These are phyloP conservation scores for Martiniozyma asiatica DNA, from an alignment of 1,139 yeast species.

Conservation along the genomic window DNA sequence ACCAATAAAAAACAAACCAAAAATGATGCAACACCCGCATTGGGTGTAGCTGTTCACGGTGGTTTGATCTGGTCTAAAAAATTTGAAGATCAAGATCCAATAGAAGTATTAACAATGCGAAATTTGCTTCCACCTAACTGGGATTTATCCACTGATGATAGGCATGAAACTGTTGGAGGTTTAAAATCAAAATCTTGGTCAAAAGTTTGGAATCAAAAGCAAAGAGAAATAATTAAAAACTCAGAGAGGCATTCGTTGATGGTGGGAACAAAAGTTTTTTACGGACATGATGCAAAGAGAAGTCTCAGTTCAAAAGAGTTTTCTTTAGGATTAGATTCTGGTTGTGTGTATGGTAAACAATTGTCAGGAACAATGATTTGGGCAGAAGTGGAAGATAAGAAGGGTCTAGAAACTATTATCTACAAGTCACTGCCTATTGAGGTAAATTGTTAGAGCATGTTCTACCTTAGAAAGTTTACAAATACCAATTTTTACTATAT, in stretches of 20 bases:
- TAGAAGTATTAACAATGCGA: slow-evolving; percentile 51
- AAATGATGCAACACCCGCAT: slow-evolving; percentile 19
- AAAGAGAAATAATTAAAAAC: slow-evolving; percentile 15
- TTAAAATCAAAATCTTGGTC: slow-evolving; percentile 62
- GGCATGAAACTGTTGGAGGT: slow-evolving; percentile 34
- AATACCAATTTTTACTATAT: background rate
- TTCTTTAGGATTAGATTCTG: slow-evolving; percentile 72
- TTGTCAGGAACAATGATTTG: slow-evolving; percentile 54
- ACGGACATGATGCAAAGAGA: slow-evolving; percentile 81
- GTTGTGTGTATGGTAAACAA: slow-evolving; percentile 66
- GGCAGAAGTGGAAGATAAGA: slow-evolving; percentile 14
- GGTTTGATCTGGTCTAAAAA: slow-evolving; percentile 55
- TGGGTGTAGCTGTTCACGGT: slow-evolving; percentile 68
- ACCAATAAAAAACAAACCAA: slow-evolving; percentile 14
- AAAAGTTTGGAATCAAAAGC: slow-evolving; percentile 43
- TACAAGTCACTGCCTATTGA: slow-evolving; percentile 11
- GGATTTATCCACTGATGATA: slow-evolving; percentile 41
- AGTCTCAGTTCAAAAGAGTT: slow-evolving; percentile 58
- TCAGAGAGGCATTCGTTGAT: slow-evolving; percentile 9
- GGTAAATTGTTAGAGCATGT: slow-evolving; percentile 15
- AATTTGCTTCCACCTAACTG: slow-evolving; percentile 46
- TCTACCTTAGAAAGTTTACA: too few relatives aligned
- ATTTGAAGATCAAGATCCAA: slow-evolving; percentile 49
- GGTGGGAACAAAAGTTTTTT: slow-evolving; percentile 44
- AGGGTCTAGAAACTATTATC: slow-evolving; percentile 6